Base-by-base conservation (phyloP, 345 rosid genomes). In the Turritis glabra region DNA sequence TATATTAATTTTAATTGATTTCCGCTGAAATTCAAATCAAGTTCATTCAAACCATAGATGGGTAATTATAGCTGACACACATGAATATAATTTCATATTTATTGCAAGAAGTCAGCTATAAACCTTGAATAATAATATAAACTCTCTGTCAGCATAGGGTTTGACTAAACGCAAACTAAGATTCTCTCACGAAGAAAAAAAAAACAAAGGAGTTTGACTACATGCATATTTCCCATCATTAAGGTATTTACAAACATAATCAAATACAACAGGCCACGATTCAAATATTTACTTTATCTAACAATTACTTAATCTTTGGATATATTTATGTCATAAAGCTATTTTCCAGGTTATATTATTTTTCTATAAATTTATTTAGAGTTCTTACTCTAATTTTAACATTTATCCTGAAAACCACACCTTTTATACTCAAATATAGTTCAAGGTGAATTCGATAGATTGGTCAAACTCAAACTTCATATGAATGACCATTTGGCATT, bases 401-500 rank as follows among this genome's bases (percentile, higher is more conserved):
- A 22, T 5, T 27, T 38, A 48, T 32, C 26, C 25, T 59, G 2
- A 35, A n/a, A 50, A 8, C 0, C 51, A 72, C 11, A 62, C 50
- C 15, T 5, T 37, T 48, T 62, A 23, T 61, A 64, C 47, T 22
- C 59, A 32, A 46, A 6, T 35, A 8, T n/a, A 30, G n/a, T n/a
- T n/a, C n/a, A 57, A 35, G 11, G 14, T 19, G 27, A 9, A 57
- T 18, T 19, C 53, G 41, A 21, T 67, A 59, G 52, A 30, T 10
- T 43, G 18, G 67, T 60, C 64, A 68, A 68, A 48, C 25, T 60
- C 40, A 21, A 55, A 23, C 7, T 46, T 70, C 77, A 74, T 8
- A 56, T 71, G 30, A 40, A 29, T 65, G 77, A 59, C 80, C 52
- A 47, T 64, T 71, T 71, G 72, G 56, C 38, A 5, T 15, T 50